Evolutionary conservation across 2,329 filamentous ascomycete genomes (phyloP), one percentile per base, ranked within the genome.

Genomic region (Calonectria hongkongensis): DNA sequence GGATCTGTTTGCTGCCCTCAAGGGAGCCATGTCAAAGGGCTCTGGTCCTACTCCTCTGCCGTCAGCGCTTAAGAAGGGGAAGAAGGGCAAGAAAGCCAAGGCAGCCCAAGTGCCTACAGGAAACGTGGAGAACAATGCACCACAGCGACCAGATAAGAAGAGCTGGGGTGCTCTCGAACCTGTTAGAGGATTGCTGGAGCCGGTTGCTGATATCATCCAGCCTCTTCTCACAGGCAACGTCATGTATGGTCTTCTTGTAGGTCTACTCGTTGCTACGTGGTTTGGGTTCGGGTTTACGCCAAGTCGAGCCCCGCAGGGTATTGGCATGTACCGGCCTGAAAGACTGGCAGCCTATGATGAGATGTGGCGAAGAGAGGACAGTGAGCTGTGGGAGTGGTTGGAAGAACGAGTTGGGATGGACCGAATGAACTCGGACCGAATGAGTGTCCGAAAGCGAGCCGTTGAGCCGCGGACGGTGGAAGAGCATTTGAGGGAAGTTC

Each of bases 381-480:
- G 91, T 76, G 95, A 97, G 79, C 86, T 98, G 12, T 98, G 96
- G 96, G 93, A 94, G 71, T 98, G 96, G 96, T 86, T 98, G 5
- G 96, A 98, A 83, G 94, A 98, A 79, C 90, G 96, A 21, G 92
- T 95, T 2, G 94, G 95, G 2, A 86, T 97, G 81, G 93, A 95
- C 69, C 87, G 86, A 71, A 84, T 89, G 75, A 85, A 82, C 76
- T 73, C 77, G 27, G 88, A 86, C n/a, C 71, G 77, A 27, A 27
- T 72, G 10, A 76, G 72, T 33, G 68, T 70, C 8, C 86, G 88
- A 56, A 89, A 90, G 76, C 86, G 84, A 74, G 85, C 86, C 16
- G 82, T 89, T 30, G 88, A 92, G 75, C 87, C 88, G 2, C 88
- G 88, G 39, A 87, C 92, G 2, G 86, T 90, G 28, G 89, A 92